These are phyloP conservation scores for Dichotomopilus funicola DNA, from an alignment of 2,329 filamentous ascomycete genomes.

Conservation along the genomic window DNA sequence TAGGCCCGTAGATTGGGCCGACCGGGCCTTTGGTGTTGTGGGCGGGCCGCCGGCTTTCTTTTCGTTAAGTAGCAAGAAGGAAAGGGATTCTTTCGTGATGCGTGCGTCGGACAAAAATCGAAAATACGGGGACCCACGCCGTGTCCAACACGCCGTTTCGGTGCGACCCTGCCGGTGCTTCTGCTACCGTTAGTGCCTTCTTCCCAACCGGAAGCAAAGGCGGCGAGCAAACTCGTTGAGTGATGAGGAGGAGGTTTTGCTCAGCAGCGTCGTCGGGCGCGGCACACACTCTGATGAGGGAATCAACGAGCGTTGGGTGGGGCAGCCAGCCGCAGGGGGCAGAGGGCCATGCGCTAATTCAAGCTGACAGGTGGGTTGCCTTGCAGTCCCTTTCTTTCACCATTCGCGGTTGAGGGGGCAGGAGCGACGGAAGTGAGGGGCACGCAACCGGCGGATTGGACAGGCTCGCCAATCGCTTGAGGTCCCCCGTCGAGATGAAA, in stretches of 20 bases:
- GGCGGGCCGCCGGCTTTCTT: background rate
- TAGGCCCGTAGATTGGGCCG: background rate
- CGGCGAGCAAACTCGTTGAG: background rate
- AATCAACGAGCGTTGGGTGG: slow-evolving; percentile 2
- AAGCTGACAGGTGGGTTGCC: slow-evolving; percentile 12
- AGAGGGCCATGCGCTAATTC: slow-evolving; percentile 14
- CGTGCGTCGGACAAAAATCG: slow-evolving; percentile 1
- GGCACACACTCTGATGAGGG: slow-evolving; percentile 6
- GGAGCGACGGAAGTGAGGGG: slow-evolving; percentile 4
- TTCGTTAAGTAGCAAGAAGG: background rate
- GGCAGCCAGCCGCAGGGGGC: background rate
- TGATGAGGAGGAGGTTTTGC: background rate
- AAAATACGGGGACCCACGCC: slow-evolving; percentile 6
- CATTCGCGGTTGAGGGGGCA: background rate
- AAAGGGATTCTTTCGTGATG: too few species aligned
- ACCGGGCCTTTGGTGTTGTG: background rate
- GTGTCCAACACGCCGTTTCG: slow-evolving; percentile 1
- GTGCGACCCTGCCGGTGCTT: slow-evolving; percentile 2
- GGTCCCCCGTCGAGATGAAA: slow-evolving; percentile 21
- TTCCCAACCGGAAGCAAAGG: background rate
- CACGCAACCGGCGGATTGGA: slow-evolving; percentile 18
- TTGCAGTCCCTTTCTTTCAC: background rate
- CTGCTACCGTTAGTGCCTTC: background rate
- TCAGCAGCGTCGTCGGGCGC: slow-evolving; percentile 1
- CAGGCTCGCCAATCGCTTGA: slow-evolving; percentile 22